A percentile compares a stretch with the other conserved stretches of the same genome.
Evolutionary conservation across 768 basidiomycete genomes (phyloP).

Genomic region (Rossbeevera mucosa): DNA sequence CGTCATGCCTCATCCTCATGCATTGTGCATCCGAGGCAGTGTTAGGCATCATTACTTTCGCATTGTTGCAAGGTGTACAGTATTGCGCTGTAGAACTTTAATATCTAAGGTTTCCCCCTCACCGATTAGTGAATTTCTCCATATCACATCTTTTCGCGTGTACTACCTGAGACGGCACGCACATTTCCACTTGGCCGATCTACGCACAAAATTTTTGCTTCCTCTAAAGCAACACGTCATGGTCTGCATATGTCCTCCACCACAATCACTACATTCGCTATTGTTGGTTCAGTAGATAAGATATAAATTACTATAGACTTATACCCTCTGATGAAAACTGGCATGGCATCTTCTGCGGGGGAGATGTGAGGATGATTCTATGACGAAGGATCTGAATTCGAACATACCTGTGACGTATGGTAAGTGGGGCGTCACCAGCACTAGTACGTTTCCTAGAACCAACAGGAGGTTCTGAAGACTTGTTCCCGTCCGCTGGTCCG

Average conservation of each 20-base stretch:
- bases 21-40: neutral
- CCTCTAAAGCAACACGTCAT: slow-evolving; percentile 34
- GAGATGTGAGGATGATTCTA: neutral
- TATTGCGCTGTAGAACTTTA: slow-evolving; percentile 4
- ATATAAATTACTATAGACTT: neutral
- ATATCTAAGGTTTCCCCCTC: slow-evolving; percentile 4
- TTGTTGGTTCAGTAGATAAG: neutral
- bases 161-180: slow-evolving; percentile 16
- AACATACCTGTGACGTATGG: neutral
- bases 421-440: no score
- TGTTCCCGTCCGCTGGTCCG: slow-evolving; percentile 4
- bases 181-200: slow-evolving; percentile 51
- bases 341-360: no score
- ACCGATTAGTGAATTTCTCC: neutral
- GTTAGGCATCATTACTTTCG: neutral
- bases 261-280: slow-evolving; percentile 40
- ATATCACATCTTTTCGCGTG: slow-evolving; percentile 27
- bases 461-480: neutral
- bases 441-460: no score
- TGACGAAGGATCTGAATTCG: slow-evolving; percentile 3
- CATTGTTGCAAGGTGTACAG: slow-evolving; percentile 8
- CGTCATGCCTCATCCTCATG: neutral
- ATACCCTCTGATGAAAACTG: slow-evolving; percentile 20
- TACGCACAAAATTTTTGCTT: slow-evolving; percentile 53
- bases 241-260: slow-evolving; percentile 41